Base-by-base conservation (phyloP, 805 yeast genomes). In the Candida parachauliodes region DNA sequence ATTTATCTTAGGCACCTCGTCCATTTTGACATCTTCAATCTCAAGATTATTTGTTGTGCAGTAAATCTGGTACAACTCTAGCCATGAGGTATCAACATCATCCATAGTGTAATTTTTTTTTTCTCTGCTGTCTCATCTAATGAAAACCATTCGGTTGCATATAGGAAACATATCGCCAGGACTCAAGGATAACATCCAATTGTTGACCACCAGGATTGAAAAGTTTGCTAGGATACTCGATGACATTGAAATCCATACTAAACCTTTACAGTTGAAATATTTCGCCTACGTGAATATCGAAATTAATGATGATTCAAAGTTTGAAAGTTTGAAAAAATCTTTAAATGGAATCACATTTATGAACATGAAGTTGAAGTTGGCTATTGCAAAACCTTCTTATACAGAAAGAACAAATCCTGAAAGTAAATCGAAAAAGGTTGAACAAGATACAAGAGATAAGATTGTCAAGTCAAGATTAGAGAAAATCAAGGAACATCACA, bases 311-410 rank as follows among this genome's bases (percentile, higher is more conserved):
- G 64, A 68, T 3, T 58, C 61, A 15, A 65, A 70, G 24, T 77
- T 71, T 38, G 61, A 59, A 1, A 74, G 73, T 32, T 59, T 91
- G 36, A 71, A 72, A 41, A 55, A 62, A 5, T 65, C 83, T 0
- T 72, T 86, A 45, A 75, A 87, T 54, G 93, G 89, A 21, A 75
- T 83, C 1, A 74, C 73, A 18, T 91, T 72, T 60, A 87, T 84
- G 71, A 95, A 95, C 2, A 70, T 82, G 18, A 76, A 72, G 37
- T 57, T 91, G 24, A 65, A 68, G 2, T 60, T 91, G 8, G 77
- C 72, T 36, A 55, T 62, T 31, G 96, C 97, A 3, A 76, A 72
- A 46, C 79, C 79, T 0, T 65, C 65, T 30, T 83, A 62, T 57
- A 8, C 63, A 15, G 20, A 28, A 9, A 31, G 17, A 11, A 59